Conservation (phyloP, 345 rosid genomes). For the Litchi chinensis region DNA sequence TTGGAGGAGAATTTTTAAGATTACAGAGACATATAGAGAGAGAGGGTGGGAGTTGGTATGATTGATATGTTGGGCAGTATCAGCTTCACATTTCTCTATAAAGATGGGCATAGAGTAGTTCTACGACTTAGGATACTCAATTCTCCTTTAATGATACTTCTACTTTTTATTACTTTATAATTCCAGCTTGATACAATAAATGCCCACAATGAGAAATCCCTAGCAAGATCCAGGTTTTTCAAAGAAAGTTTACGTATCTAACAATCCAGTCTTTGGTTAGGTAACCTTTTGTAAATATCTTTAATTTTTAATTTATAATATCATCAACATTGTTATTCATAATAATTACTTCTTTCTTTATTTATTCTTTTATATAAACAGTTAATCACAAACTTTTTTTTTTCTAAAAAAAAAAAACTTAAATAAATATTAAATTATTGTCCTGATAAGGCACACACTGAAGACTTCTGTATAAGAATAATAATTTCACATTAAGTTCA, state of each 20-base stretch:
- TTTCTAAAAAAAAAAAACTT: too few relatives aligned
- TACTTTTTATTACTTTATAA: slow-evolving; percentile 14
- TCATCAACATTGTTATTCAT: too few relatives aligned
- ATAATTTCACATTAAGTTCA: too few relatives aligned
- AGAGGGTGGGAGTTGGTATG: slow-evolving; percentile 22
- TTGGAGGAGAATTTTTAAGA: slow-evolving; percentile 25
- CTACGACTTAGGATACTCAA: slow-evolving; percentile 32
- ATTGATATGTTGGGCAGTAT: slow-evolving; percentile 3
- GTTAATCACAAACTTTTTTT: too few relatives aligned
- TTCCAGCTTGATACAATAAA: background rate
- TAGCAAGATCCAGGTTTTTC: background rate
- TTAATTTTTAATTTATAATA: too few relatives aligned
- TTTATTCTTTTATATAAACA: too few relatives aligned
- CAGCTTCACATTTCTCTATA: background rate
- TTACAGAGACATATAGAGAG: slow-evolving; percentile 11
- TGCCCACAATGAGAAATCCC: background rate
- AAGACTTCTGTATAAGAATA: too few relatives aligned
- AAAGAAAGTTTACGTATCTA: background rate
- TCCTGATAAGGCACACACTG: too few relatives aligned
- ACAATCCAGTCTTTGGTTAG: background rate
- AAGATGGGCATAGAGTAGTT: background rate
- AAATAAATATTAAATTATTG: too few relatives aligned
- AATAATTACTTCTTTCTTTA: too few relatives aligned
- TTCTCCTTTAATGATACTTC: slow-evolving; percentile 10
- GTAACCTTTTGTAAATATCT: background rate